phyloP scores from a whole-genome alignment of 2,329 filamentous ascomycete species.

The Trichoderma arundinaceum region DNA sequence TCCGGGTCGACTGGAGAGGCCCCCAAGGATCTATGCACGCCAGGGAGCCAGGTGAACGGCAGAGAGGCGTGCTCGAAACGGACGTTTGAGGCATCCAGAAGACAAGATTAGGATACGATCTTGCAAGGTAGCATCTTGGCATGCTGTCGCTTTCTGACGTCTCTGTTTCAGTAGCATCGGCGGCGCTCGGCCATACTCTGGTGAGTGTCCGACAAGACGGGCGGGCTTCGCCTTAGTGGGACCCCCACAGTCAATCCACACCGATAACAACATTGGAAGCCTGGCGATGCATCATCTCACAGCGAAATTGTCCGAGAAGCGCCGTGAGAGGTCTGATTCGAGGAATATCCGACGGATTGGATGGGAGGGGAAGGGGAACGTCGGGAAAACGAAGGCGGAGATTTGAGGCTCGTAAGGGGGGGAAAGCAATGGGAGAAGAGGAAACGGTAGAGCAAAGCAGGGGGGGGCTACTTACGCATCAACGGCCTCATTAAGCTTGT shows the following conservation, averaged over 20 bases:
- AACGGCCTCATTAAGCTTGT: conserved; percentile 59
- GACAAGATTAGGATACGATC: conserved; percentile 27
- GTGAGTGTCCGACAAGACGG: conserved; percentile 40
- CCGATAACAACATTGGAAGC: conserved; percentile 32
- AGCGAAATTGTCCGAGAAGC: conserved; percentile 39
- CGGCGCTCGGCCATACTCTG: conserved; percentile 48
- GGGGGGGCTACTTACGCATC: conserved; percentile 58
- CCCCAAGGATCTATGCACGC: conserved; percentile 8
- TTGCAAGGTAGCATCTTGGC: conserved; percentile 31
- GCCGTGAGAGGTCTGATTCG: conserved; percentile 27
- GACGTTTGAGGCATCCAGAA: conserved; percentile 22
- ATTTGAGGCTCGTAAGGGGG: conserved; percentile 13
- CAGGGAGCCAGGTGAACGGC: conserved; percentile 8
- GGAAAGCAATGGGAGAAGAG: not conserved
- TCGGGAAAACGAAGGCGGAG: conserved; percentile 23
- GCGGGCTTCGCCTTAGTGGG: conserved; percentile 41
- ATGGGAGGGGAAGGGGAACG: conserved; percentile 5
- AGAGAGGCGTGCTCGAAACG: not conserved
- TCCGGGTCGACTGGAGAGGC: conserved; percentile 3
- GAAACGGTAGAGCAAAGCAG: conserved; percentile 26
- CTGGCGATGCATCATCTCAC: conserved; percentile 33
- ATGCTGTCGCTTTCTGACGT: conserved; percentile 30
- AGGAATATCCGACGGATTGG: conserved; percentile 29
- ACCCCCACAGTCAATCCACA: conserved; percentile 42
- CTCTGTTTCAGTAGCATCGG: conserved; percentile 46